A percentile compares a stretch with the other conserved stretches of the same genome.
These are phyloP conservation scores for Serendipita sp. DNA, from an alignment of 768 basidiomycete genomes.

Conservation along the genomic window DNA sequence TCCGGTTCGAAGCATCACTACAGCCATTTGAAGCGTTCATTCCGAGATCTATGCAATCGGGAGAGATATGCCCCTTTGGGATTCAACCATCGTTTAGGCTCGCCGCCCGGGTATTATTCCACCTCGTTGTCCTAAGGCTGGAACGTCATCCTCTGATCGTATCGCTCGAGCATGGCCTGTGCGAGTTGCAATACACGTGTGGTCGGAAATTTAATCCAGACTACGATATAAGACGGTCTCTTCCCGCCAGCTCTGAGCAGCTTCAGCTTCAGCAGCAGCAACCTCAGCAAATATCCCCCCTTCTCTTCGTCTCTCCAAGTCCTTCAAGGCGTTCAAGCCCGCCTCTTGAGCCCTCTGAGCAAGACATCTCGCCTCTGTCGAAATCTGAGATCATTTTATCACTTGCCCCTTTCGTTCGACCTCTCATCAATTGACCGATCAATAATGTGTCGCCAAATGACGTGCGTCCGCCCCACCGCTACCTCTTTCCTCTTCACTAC, in stretches of 20 bases:
- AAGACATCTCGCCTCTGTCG: neutral
- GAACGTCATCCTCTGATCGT: too few relatives aligned
- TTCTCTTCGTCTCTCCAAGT: neutral
- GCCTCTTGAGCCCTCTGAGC: neutral
- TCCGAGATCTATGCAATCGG: neutral
- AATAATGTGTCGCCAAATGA: conserved; percentile 4
- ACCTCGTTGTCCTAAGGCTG: neutral
- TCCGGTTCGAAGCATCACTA: too few relatives aligned
- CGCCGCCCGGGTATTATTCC: neutral
- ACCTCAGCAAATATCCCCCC: neutral
- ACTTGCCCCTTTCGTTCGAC: neutral
- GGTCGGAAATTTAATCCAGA: neutral
- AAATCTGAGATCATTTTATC: too few relatives aligned
- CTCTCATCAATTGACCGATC: neutral
- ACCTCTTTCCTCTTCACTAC: neutral
- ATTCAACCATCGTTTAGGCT: neutral
- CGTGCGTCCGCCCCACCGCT: neutral
- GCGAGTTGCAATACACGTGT: neutral
- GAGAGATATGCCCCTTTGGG: neutral
- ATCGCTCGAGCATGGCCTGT: too few relatives aligned
- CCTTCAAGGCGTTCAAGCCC: neutral
- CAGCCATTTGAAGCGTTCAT: too few relatives aligned
- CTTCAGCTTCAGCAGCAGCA: neutral
- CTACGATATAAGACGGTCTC: neutral
- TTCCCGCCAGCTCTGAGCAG: neutral